A percentile compares a stretch with the other conserved stretches of the same genome.
phyloP scores from a whole-genome alignment of 805 yeast species.

The Candida easanensis region DNA sequence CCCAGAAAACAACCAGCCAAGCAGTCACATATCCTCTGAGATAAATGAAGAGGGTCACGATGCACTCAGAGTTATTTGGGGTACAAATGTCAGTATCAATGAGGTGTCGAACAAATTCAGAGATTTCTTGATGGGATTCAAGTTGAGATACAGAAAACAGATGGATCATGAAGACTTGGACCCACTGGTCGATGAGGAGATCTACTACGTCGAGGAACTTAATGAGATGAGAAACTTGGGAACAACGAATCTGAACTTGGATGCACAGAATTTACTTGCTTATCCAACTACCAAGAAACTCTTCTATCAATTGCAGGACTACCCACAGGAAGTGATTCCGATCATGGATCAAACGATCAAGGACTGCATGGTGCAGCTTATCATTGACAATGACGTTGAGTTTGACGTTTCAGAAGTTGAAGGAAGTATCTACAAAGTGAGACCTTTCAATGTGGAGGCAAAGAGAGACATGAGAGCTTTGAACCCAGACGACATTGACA shows the following conservation, averaged over 20 bases:
- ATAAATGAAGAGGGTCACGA: slow-evolving; percentile 45
- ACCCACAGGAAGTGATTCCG: slow-evolving; percentile 96
- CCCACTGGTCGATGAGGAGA: slow-evolving; percentile 61
- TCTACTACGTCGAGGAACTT: slow-evolving; percentile 71
- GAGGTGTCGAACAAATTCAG: slow-evolving; percentile 81
- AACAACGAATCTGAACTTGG: slow-evolving; percentile 78
- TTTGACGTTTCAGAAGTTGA: slow-evolving; percentile 63
- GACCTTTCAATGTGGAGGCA: slow-evolving; percentile 81
- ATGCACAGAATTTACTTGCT: slow-evolving; percentile 74
- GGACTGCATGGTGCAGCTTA: slow-evolving; percentile 79
- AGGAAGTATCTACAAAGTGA: slow-evolving; percentile 75
- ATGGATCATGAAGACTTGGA: slow-evolving; percentile 37
- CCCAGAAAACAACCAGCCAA: slow-evolving; percentile 5
- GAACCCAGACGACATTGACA: slow-evolving; percentile 93
- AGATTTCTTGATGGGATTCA: slow-evolving; percentile 80
- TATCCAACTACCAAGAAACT: slow-evolving; percentile 74
- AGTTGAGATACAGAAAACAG: slow-evolving; percentile 64
- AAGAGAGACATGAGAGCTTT: slow-evolving; percentile 84
- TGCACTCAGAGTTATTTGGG: slow-evolving; percentile 94
- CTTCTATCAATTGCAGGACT: slow-evolving; percentile 82
- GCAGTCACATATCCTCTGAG: slow-evolving; percentile 28
- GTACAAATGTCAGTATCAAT: slow-evolving; percentile 91
- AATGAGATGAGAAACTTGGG: slow-evolving; percentile 76
- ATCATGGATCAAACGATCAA: slow-evolving; percentile 96
- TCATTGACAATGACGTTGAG: slow-evolving; percentile 46